These are phyloP conservation scores for Gynostemma pentaphyllum DNA, from an alignment of 306 rosid species.

Conservation along the genomic window DNA sequence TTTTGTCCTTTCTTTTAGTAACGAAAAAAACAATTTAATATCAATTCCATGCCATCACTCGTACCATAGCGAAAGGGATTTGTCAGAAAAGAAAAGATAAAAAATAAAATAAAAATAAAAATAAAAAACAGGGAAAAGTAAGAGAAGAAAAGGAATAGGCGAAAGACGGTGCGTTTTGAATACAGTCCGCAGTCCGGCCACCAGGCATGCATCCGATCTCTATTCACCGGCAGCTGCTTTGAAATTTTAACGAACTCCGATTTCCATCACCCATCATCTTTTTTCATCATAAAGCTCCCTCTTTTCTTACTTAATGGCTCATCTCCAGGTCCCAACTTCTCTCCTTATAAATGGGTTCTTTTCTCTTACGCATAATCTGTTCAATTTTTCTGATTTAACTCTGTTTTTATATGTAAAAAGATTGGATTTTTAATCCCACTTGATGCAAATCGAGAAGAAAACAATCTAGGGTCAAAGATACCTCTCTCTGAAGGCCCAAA, in stretches of 20 bases:
- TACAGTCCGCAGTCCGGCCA: background rate
- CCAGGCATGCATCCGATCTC: background rate
- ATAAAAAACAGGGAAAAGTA: background rate
- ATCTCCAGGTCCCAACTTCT: slow-evolving; percentile 1
- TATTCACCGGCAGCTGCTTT: background rate
- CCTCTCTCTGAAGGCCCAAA: slow-evolving; percentile 40
- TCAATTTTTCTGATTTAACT: background rate
- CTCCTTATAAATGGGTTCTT: background rate
- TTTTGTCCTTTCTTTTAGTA: too few species aligned
- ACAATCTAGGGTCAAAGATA: slow-evolving; percentile 32
- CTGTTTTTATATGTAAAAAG: slow-evolving; percentile 4
- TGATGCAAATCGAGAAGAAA: slow-evolving; percentile 28
- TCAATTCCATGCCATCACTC: too few species aligned
- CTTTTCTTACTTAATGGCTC: slow-evolving; percentile 1
- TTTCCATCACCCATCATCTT: background rate
- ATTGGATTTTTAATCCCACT: slow-evolving; percentile 54
- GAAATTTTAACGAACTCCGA: background rate
- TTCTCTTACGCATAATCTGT: background rate
- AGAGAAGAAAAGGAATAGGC: background rate
- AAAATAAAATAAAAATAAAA: too few species aligned
- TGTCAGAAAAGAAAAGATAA: too few species aligned
- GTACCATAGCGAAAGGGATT: too few species aligned
- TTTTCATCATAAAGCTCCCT: background rate
- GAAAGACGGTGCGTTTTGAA: background rate
- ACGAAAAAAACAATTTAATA: too few species aligned